These are phyloP conservation scores for Yamadazyma philogaea DNA, from an alignment of 805 yeast genomes.

Conservation along the genomic window DNA sequence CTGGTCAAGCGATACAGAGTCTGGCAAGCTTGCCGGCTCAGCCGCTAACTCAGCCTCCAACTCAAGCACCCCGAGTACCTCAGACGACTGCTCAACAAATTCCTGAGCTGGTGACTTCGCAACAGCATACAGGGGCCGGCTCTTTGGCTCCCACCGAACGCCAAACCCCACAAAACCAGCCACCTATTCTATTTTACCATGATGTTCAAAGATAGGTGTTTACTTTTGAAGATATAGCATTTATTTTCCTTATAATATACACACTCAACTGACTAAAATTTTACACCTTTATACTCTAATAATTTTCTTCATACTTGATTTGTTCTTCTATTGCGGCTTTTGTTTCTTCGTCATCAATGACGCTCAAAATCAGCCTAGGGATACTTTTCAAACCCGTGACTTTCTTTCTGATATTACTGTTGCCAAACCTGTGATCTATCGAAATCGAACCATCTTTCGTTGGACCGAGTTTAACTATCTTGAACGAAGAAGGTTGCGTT, in stretches of 20 bases:
- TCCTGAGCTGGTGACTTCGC: not conserved
- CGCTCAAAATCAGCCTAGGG: constrained; percentile 56
- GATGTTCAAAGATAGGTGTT: not conserved
- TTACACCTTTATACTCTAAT: not conserved
- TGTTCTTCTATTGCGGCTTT: constrained; percentile 61
- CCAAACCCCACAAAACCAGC: too few species aligned
- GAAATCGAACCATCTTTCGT: constrained; percentile 30
- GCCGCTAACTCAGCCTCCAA: too few species aligned
- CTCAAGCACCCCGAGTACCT: too few species aligned
- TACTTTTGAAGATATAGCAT: not conserved
- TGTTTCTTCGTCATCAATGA: constrained; percentile 50
- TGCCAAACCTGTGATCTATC: constrained; percentile 44
- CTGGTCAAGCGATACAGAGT: too few species aligned
- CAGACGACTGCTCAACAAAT: too few species aligned
- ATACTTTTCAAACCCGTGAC: constrained; percentile 67
- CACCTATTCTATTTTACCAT: not conserved
- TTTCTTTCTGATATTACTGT: constrained; percentile 46
- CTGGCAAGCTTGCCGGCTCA: too few species aligned
- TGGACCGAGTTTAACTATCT: constrained; percentile 24
- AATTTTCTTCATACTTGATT: constrained; percentile 45
- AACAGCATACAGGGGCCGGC: not conserved
- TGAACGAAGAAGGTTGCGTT: constrained; percentile 65
- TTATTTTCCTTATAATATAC: not conserved
- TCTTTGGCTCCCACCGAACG: too few species aligned
- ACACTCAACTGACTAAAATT: not conserved